Percentiles rank a stretch among this genome's conserved stretches.
Evolutionary conservation across 768 basidiomycete genomes (phyloP).

Genomic region (Termitomyces sp.): DNA sequence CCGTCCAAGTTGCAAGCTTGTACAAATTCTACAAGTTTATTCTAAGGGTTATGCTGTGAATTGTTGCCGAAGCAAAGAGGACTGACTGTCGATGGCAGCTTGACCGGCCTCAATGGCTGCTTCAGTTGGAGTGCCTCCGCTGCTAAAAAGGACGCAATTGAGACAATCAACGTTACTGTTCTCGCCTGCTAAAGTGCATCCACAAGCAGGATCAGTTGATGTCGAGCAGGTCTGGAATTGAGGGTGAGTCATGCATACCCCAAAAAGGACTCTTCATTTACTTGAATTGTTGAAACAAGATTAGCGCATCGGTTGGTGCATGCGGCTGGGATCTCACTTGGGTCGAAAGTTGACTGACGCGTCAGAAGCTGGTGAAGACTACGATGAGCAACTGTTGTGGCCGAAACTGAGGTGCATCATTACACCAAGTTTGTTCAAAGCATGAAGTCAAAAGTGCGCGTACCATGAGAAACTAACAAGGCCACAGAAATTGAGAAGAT

Average conservation of each 20-base stretch:
- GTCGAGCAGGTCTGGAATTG: slow-evolving; percentile 1
- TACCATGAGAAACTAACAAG: not conserved
- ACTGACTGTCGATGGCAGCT: slow-evolving; percentile 5
- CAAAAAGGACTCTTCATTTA: not conserved
- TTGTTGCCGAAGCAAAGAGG: not conserved
- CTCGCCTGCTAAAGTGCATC: slow-evolving; percentile 6
- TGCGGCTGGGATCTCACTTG: slow-evolving; percentile 2
- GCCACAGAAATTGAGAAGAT: not conserved
- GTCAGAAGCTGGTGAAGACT: slow-evolving; percentile 7
- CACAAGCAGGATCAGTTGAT: not conserved
- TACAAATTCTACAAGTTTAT: slow-evolving; percentile 6
- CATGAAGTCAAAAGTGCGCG: not conserved
- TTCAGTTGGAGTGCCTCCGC: not conserved
- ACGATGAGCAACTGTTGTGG: not conserved
- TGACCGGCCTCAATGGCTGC: not conserved
- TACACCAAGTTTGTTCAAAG: not conserved
- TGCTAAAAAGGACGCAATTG: slow-evolving; percentile 7
- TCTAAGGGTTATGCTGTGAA: not conserved
- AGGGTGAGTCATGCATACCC: not conserved
- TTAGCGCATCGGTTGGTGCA: slow-evolving; percentile 1
- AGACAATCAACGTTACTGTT: slow-evolving; percentile 7
- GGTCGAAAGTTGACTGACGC: slow-evolving; percentile 9
- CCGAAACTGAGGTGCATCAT: not conserved
- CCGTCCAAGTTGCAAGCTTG: slow-evolving; percentile 4
- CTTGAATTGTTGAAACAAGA: slow-evolving; percentile 1